phyloP scores from a whole-genome alignment of 305 asterid genomes.

The Rubia peregrina region DNA sequence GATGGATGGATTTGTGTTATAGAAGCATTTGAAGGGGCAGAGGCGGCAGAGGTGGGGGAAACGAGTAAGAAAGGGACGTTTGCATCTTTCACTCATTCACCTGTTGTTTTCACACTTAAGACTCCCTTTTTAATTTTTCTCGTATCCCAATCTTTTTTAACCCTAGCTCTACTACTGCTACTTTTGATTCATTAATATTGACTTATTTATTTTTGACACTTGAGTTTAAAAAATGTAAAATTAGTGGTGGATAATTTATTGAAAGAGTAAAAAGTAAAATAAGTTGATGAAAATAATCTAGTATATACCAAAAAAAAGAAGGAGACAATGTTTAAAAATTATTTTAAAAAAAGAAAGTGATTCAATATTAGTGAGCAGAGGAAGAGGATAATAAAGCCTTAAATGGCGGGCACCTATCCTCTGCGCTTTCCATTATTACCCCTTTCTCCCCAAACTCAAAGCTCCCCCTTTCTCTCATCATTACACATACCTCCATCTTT shows the following conservation, averaged over 20 bases:
- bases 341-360: too few species aligned
- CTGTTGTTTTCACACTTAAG: slow-evolving; percentile 78
- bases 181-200: too few species aligned
- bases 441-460: slow-evolving; percentile 21
- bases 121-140: slow-evolving; percentile 22
- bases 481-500: background rate
- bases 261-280: too few species aligned
- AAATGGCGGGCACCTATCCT: slow-evolving; percentile 73
- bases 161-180: slow-evolving; percentile 4
- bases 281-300: too few species aligned
- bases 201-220: too few species aligned
- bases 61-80: slow-evolving; percentile 76
- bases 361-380: too few species aligned
- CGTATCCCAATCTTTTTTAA: slow-evolving; percentile 28
- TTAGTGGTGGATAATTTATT: too few species aligned
- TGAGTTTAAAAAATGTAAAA: too few species aligned
- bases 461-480: slow-evolving; percentile 18
- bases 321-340: too few species aligned
- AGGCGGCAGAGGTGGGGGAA: slow-evolving; percentile 91
- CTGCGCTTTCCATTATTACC: slow-evolving; percentile 38
- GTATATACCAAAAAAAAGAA: too few species aligned
- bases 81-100: slow-evolving; percentile 87
- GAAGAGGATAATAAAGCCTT: slow-evolving; percentile 69
- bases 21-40: slow-evolving; percentile 22
- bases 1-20: slow-evolving; percentile 17